Evolutionary conservation across 2,329 filamentous ascomycete species (phyloP).

Genomic region (Hymenoscyphus repandus): DNA sequence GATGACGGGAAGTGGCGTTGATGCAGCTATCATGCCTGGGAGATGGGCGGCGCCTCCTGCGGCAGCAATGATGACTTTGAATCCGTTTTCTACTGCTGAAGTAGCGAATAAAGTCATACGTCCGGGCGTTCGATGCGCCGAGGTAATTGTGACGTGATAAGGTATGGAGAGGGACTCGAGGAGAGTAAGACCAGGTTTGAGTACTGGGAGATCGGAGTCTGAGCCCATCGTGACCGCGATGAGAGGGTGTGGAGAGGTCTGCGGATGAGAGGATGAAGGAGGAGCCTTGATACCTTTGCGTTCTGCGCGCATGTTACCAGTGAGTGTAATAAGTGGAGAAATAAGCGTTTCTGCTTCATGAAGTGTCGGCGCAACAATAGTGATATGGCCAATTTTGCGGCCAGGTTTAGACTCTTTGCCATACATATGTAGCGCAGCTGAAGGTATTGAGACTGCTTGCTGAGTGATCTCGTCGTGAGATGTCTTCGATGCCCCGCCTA

Average conservation of each 20-base stretch:
- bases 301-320: conserved; percentile 54
- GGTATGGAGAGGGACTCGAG: conserved; percentile 60
- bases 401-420: conserved; percentile 83
- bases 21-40: conserved; percentile 69
- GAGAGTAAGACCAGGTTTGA: conserved; percentile 57
- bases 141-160: conserved; percentile 70
- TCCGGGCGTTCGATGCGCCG: conserved; percentile 69
- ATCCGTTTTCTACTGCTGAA: conserved; percentile 22
- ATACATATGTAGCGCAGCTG: conserved; percentile 75
- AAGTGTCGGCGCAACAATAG: conserved; percentile 66
- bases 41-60: conserved; percentile 71
- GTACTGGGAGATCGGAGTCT: conserved; percentile 63
- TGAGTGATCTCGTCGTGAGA: conserved; percentile 55
- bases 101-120: conserved; percentile 62
- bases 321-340: conserved; percentile 62
- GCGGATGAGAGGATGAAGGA: conserved; percentile 18
- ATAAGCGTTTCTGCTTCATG: conserved; percentile 62
- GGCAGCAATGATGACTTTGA: conserved; percentile 43
- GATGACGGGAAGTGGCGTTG: conserved; percentile 69
- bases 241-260: background rate
- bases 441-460: conserved; percentile 51
- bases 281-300: conserved; percentile 39
- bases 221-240: conserved; percentile 80
- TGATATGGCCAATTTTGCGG: conserved; percentile 94
- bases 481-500: conserved; percentile 61